Conservation (phyloP, 257 asterid genomes). For the Craterostigma plantagineum region DNA sequence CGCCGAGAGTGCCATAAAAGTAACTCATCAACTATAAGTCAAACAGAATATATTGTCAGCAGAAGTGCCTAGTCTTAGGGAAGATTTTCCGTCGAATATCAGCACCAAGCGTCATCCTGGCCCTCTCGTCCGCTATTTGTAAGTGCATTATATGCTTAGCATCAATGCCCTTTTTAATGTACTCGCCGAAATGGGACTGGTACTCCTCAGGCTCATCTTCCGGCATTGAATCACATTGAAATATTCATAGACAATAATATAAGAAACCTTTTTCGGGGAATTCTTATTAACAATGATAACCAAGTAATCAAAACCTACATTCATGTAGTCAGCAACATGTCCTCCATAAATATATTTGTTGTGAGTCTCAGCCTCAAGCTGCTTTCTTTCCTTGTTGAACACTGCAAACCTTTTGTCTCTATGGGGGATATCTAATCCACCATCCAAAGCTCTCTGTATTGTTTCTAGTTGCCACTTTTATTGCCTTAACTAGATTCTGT, state of each 20-base stretch:
- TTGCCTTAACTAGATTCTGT: too few species aligned
- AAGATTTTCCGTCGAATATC: too few species aligned
- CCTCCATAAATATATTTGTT: slow-evolving; percentile 22
- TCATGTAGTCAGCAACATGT: slow-evolving; percentile 29
- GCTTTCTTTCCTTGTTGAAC: slow-evolving; percentile 42
- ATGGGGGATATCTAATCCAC: slow-evolving; percentile 75
- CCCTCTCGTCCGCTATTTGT: too few species aligned
- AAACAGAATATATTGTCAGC: too few species aligned
- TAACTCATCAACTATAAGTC: too few species aligned
- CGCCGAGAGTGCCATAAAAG: too few species aligned
- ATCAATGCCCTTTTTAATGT: slow-evolving; percentile 36
- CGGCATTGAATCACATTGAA: slow-evolving; percentile 15
- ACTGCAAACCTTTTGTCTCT: slow-evolving; percentile 83
- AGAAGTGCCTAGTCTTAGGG: too few species aligned
- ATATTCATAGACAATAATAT: neutral
- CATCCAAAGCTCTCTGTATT: slow-evolving; percentile 75
- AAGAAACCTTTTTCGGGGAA: neutral
- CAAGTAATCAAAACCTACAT: slow-evolving; percentile 9
- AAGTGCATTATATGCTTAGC: slow-evolving; percentile 44
- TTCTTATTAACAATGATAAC: neutral
- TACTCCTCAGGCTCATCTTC: slow-evolving; percentile 77
- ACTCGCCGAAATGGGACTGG: slow-evolving; percentile 43
- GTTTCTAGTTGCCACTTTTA: too few species aligned
- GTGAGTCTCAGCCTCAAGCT: slow-evolving; percentile 20
- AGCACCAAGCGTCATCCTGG: too few species aligned